These are phyloP conservation scores for Rhodamnia argentea DNA, from an alignment of 345 rosid genomes.

Conservation along the genomic window DNA sequence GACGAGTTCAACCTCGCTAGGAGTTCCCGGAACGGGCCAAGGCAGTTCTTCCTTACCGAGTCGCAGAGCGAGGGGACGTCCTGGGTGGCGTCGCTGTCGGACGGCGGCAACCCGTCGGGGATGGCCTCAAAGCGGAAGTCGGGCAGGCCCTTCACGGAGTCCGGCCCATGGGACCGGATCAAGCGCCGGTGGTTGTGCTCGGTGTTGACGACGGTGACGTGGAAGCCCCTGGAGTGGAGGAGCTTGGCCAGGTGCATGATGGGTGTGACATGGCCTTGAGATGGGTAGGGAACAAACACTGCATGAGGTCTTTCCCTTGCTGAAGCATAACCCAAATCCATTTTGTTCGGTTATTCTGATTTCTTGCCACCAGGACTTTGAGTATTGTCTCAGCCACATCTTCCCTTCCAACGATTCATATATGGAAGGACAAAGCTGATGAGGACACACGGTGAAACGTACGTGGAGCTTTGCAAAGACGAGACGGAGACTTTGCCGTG, in stretches of 20 bases:
- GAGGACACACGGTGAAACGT: neutral
- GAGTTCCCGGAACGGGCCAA: slow-evolving; percentile 18
- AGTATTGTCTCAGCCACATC: neutral
- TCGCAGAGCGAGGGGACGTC: slow-evolving; percentile 1
- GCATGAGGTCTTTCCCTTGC: slow-evolving; percentile 1
- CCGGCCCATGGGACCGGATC: slow-evolving; percentile 11
- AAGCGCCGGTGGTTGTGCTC: slow-evolving; percentile 22
- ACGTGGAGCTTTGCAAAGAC: neutral
- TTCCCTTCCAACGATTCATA: too few relatives aligned
- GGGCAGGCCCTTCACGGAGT: slow-evolving; percentile 7
- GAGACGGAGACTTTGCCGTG: neutral
- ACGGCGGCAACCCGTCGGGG: slow-evolving; percentile 15
- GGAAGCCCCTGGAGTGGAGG: slow-evolving; percentile 20
- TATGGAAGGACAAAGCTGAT: neutral
- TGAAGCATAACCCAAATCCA: neutral
- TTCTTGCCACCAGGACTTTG: neutral
- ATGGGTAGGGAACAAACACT: slow-evolving; percentile 14
- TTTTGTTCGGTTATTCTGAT: neutral
- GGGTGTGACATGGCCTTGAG: slow-evolving; percentile 28
- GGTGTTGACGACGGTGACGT: slow-evolving; percentile 30
- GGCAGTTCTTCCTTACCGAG: slow-evolving; percentile 10
- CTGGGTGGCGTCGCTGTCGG: slow-evolving; percentile 15
- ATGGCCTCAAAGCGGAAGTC: slow-evolving; percentile 22
- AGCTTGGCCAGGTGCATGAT: slow-evolving; percentile 20
- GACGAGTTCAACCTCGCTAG: slow-evolving; percentile 7